Evolutionary conservation across 2,329 filamentous ascomycete genomes (phyloP).

Genomic region (Cordyceps tenuipes): DNA sequence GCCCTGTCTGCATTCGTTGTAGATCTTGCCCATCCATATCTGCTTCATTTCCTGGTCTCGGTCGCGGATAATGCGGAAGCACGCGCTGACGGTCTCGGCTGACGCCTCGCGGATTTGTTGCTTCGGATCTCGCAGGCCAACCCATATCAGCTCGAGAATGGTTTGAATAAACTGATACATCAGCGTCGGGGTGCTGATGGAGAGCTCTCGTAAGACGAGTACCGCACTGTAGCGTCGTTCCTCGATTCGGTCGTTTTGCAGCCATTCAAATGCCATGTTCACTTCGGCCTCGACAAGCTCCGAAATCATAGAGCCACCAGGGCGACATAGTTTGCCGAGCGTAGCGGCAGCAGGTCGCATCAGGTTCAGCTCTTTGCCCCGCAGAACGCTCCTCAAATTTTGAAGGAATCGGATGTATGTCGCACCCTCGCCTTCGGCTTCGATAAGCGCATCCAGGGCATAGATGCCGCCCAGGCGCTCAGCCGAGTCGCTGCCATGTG

Average conservation of each 20-base stretch:
- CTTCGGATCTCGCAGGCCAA: constrained; percentile 80
- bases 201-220: constrained; percentile 80
- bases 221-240: constrained; percentile 90
- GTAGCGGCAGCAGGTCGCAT: constrained; percentile 87
- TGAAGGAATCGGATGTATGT: constrained; percentile 94
- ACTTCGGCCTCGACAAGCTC: constrained; percentile 96
- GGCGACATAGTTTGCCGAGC: constrained; percentile 81
- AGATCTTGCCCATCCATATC: constrained; percentile 84
- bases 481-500: constrained; percentile 75
- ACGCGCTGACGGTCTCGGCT: constrained; percentile 86
- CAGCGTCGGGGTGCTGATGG: constrained; percentile 85
- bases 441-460: constrained; percentile 85
- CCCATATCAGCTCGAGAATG: constrained; percentile 94
- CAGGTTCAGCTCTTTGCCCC: constrained; percentile 82
- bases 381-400: constrained; percentile 77
- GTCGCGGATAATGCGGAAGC: constrained; percentile 91
- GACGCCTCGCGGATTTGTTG: constrained; percentile 88
- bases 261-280: constrained; percentile 91
- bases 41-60: constrained; percentile 82
- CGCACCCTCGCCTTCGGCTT: constrained; percentile 89
- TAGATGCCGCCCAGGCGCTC: constrained; percentile 89
- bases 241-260: constrained; percentile 90
- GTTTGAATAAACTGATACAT: constrained; percentile 95
- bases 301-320: constrained; percentile 87
- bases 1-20: constrained; percentile 72